phyloP scores from a whole-genome alignment of 2,329 filamentous ascomycete species.

The Fusarium coicis region DNA sequence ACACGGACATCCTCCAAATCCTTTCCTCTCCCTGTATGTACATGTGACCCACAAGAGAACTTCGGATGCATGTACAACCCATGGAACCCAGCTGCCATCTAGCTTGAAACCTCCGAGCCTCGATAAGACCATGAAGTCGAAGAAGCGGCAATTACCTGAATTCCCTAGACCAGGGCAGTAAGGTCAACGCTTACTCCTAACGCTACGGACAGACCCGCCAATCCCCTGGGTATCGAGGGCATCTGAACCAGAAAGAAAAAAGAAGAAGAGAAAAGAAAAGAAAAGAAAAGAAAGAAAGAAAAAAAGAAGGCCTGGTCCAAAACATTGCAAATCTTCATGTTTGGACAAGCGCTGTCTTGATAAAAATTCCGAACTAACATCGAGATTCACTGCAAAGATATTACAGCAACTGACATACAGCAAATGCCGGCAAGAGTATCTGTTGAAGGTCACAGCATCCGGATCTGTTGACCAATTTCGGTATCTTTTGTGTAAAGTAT shows the following conservation, averaged over 20 bases:
- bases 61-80: not conserved
- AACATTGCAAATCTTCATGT: not conserved
- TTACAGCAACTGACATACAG: not conserved
- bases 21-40: not conserved
- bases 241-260: not conserved
- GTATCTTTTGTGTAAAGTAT: not conserved
- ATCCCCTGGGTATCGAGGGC: not conserved
- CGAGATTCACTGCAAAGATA: not conserved
- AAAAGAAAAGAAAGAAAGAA: not conserved
- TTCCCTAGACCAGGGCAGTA: constrained; percentile 5
- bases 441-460: not conserved
- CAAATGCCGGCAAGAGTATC: not conserved
- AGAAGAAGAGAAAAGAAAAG: not conserved
- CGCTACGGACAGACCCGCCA: constrained; percentile 3
- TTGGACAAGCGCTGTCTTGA: not conserved
- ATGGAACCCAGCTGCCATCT: not conserved
- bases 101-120: constrained; percentile 13
- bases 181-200: not conserved
- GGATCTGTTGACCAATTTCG: not conserved
- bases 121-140: not conserved
- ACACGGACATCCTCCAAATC: not conserved
- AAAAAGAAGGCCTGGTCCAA: not conserved
- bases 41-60: constrained; percentile 12
- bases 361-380: not conserved
- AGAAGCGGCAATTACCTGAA: constrained; percentile 1